These are phyloP conservation scores for Uronychia binucleata DNA, from an alignment of 73 alveolate genomes.

Conservation along the genomic window DNA sequence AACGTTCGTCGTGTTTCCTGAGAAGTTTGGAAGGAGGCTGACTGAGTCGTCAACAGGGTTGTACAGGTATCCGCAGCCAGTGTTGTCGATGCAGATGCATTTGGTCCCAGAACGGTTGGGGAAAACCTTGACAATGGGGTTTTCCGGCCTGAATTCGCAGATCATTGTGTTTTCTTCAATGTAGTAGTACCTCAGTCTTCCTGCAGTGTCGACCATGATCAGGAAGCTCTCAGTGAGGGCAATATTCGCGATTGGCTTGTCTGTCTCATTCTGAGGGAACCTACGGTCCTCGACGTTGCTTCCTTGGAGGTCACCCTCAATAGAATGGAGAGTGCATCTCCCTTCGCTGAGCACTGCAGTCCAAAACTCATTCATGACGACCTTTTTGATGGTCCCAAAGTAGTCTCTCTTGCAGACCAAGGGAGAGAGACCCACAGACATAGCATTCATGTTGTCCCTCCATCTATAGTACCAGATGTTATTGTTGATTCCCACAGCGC, in stretches of 20 bases:
- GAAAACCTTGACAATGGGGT: slow-evolving; percentile 74
- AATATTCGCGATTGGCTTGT: slow-evolving; percentile 80
- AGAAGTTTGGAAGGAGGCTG: slow-evolving; percentile 68
- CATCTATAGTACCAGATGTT: slow-evolving; percentile 86
- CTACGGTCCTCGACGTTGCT: slow-evolving; percentile 55
- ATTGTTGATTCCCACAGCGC: slow-evolving; percentile 89
- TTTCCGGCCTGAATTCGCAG: slow-evolving; percentile 85
- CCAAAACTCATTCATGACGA: slow-evolving; percentile 88
- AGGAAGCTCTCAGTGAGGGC: slow-evolving; percentile 88
- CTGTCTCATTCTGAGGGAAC: slow-evolving; percentile 92
- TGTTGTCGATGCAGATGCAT: slow-evolving; percentile 88
- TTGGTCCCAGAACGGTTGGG: slow-evolving; percentile 94
- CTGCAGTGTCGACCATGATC: slow-evolving; percentile 81
- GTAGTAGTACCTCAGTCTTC: slow-evolving; percentile 85
- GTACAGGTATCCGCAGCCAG: slow-evolving; percentile 94
- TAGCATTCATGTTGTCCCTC: slow-evolving; percentile 25
- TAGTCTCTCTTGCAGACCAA: slow-evolving; percentile 82
- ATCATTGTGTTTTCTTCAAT: slow-evolving; percentile 82
- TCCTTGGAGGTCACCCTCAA: slow-evolving; percentile 70
- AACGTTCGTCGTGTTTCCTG: slow-evolving; percentile 73
- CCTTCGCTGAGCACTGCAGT: slow-evolving; percentile 93
- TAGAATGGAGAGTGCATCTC: slow-evolving; percentile 80
- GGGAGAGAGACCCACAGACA: slow-evolving; percentile 17
- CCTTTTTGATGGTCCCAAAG: slow-evolving; percentile 77
- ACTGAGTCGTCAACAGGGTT: slow-evolving; percentile 94